A percentile compares a stretch with the other conserved stretches of the same genome.
phyloP scores from a whole-genome alignment of 1,284 basidiomycete genomes.

The Moniliella sp. region DNA sequence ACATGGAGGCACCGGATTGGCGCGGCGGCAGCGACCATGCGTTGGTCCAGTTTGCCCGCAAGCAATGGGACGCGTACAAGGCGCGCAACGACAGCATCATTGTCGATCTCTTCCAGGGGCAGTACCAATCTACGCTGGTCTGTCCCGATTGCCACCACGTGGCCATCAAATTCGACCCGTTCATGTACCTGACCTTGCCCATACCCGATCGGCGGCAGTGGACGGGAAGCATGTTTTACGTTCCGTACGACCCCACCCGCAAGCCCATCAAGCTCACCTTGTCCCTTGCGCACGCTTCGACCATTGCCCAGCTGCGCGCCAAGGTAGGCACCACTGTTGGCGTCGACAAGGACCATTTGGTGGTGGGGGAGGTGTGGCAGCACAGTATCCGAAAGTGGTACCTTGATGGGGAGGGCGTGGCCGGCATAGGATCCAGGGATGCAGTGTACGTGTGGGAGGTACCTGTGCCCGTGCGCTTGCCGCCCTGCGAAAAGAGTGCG shows the following conservation, averaged over 20 bases:
- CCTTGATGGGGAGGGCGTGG: constrained; percentile 21
- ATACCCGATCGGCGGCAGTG: constrained; percentile 42
- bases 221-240: constrained; percentile 38
- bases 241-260: constrained; percentile 55
- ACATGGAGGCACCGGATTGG: constrained; percentile 19
- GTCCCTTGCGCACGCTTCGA: too few species aligned
- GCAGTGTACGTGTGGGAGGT: constrained; percentile 23
- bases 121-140: constrained; percentile 29
- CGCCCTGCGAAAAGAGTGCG: constrained; percentile 3
- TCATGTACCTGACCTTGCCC: constrained; percentile 28
- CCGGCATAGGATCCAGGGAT: constrained; percentile 18
- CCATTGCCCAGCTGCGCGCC: too few species aligned
- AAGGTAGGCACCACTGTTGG: too few species aligned
- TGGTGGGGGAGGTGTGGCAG: constrained; percentile 22
- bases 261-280: too few species aligned
- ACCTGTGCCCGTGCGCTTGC: constrained; percentile 4
- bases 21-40: constrained; percentile 37
- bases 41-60: constrained; percentile 60
- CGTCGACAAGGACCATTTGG: constrained; percentile 3
- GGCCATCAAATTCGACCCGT: constrained; percentile 75
- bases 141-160: constrained; percentile 41
- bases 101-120: constrained; percentile 16
- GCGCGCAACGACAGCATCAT: constrained; percentile 19
- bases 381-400: constrained; percentile 20
- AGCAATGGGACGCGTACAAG: constrained; percentile 18